A percentile compares a stretch with the other conserved stretches of the same genome.
Evolutionary conservation across 202 grass and related monocot species (phyloP).

Genomic region (Panicum hallii): DNA sequence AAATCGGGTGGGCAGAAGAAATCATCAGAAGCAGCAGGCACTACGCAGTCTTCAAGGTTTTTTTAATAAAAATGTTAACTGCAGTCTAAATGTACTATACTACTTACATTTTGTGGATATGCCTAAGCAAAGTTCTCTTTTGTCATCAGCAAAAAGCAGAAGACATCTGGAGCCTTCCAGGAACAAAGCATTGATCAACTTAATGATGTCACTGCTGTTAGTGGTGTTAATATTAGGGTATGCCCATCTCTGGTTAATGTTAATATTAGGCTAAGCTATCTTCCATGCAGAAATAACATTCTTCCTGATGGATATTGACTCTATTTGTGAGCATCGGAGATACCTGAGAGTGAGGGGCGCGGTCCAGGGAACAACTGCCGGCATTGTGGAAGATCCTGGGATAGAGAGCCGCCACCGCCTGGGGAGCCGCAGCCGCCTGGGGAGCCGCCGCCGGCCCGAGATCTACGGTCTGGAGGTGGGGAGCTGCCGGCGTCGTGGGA

Average conservation of each 20-base stretch:
- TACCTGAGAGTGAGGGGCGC: too few relatives aligned
- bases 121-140: conserved; percentile 40
- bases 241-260: conserved; percentile 17
- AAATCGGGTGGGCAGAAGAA: conserved; percentile 94
- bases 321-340: too few relatives aligned
- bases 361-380: too few relatives aligned
- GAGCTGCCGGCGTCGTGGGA: too few relatives aligned
- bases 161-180: conserved; percentile 67
- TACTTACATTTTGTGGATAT: conserved; percentile 41
- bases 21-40: conserved; percentile 64
- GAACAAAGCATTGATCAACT: conserved; percentile 99
- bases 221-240: conserved; percentile 98
- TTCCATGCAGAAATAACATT: conserved; percentile 19
- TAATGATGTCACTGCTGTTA: conserved; percentile 98
- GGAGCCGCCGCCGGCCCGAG: too few relatives aligned
- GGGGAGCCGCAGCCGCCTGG: too few relatives aligned
- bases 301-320: neutral
- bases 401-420: too few relatives aligned
- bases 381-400: too few relatives aligned
- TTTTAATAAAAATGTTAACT: conserved; percentile 22
- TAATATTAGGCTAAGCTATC: conserved; percentile 35
- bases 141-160: conserved; percentile 83
- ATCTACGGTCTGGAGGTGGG: too few relatives aligned
- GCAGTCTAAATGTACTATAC: conserved; percentile 28
- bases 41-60: conserved; percentile 66